These are phyloP conservation scores for Claviceps sp. DNA, from an alignment of 2,329 filamentous ascomycete species.

Conservation along the genomic window DNA sequence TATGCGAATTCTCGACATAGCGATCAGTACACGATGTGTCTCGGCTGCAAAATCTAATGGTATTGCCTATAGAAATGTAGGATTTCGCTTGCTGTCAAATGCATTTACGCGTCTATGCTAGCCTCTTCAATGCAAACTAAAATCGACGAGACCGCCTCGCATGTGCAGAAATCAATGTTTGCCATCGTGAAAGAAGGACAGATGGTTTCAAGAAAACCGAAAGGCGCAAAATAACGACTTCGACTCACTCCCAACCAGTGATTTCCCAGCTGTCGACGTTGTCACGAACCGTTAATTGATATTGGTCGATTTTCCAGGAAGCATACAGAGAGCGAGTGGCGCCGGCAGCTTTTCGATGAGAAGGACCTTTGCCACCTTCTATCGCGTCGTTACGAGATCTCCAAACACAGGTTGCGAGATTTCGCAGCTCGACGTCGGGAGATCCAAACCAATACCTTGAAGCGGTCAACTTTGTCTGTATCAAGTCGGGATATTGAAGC, in stretches of 20 bases:
- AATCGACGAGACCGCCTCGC: neutral
- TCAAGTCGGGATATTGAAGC: neutral
- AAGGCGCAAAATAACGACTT: neutral
- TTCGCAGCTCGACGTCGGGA: constrained; percentile 55
- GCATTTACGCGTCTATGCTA: neutral
- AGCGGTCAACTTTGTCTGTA: constrained; percentile 8
- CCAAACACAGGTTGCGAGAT: constrained; percentile 72
- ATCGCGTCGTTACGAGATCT: constrained; percentile 44
- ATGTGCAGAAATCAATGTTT: neutral
- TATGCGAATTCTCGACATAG: neutral
- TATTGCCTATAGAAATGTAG: constrained; percentile 1
- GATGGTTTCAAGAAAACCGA: neutral
- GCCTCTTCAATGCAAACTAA: neutral
- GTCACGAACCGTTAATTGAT: constrained; percentile 55
- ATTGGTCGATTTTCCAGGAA: constrained; percentile 59
- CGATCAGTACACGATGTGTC: neutral
- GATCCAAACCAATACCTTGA: constrained; percentile 74
- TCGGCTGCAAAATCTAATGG: neutral
- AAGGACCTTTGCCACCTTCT: constrained; percentile 44
- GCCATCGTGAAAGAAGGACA: neutral
- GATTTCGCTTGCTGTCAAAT: constrained; percentile 1
- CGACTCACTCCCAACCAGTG: constrained; percentile 34
- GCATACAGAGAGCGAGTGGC: constrained; percentile 48
- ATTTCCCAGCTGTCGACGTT: constrained; percentile 51
- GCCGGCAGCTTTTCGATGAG: constrained; percentile 52